Percentiles rank a stretch among this genome's conserved stretches.
Evolutionary conservation across 306 rosid species (phyloP).

Genomic region (Quercus ilex): DNA sequence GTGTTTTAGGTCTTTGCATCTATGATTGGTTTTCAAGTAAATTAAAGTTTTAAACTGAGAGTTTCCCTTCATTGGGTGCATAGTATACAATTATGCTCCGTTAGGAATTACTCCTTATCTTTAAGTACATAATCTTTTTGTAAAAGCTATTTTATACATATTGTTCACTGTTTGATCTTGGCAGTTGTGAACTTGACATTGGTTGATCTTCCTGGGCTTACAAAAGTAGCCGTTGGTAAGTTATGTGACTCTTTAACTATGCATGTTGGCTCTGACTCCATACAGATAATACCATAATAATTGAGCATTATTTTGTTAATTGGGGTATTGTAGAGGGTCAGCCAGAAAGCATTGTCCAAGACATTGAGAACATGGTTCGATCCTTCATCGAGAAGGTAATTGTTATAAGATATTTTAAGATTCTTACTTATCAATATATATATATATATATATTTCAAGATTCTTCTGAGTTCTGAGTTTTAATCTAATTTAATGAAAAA

Average conservation of each 20-base stretch:
- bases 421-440: not conserved
- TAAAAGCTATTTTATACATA: not conserved
- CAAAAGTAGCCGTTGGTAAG: constrained; percentile 95
- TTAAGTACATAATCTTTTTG: not conserved
- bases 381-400: constrained; percentile 88
- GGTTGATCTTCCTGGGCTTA: constrained; percentile 93
- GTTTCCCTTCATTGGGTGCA: not conserved
- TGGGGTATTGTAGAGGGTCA: constrained; percentile 68
- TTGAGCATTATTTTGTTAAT: not conserved
- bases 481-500: not conserved
- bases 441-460: not conserved
- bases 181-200: constrained; percentile 97
- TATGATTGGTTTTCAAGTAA: not conserved
- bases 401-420: not conserved
- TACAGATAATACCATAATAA: not conserved
- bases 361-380: constrained; percentile 90
- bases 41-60: too few species aligned
- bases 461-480: not conserved
- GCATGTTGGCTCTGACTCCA: not conserved
- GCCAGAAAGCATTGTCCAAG: constrained; percentile 80
- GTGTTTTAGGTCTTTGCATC: not conserved
- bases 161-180: constrained; percentile 20
- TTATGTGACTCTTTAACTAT: constrained; percentile 1
- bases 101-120: not conserved
- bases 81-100: not conserved